These are phyloP conservation scores for Spizellomyces sp. DNA, from an alignment of 192 early-diverging fungal species.

Conservation along the genomic window DNA sequence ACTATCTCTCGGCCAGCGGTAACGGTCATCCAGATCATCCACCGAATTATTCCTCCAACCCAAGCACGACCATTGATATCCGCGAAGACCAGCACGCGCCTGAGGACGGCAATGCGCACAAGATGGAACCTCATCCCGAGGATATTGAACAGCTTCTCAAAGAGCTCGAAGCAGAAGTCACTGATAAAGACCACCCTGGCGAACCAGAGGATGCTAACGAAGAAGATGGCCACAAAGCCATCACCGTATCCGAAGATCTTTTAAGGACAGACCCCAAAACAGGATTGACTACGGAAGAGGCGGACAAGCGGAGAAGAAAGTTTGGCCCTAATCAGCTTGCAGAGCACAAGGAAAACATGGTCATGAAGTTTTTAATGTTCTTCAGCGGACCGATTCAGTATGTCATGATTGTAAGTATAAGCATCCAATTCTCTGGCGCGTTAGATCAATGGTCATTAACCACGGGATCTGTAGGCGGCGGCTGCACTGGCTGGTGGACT, in stretches of 20 bases:
- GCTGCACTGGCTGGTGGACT: slow-evolving; percentile 21
- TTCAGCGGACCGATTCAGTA: slow-evolving; percentile 46
- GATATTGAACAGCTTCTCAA: too few species aligned
- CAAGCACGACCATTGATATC: too few species aligned
- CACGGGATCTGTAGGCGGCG: slow-evolving; percentile 1
- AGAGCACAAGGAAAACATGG: slow-evolving; percentile 57
- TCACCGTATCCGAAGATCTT: slow-evolving; percentile 18
- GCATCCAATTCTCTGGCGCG: neutral
- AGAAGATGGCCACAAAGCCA: neutral
- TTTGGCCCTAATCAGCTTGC: slow-evolving; percentile 17
- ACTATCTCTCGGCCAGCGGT: too few species aligned
- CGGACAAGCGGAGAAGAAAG: slow-evolving; percentile 14
- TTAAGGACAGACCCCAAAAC: slow-evolving; percentile 10
- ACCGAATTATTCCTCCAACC: too few species aligned
- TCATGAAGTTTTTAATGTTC: slow-evolving; percentile 80
- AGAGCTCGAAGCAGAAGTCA: neutral
- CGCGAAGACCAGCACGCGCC: too few species aligned
- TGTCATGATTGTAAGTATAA: slow-evolving; percentile 25
- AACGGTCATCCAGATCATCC: too few species aligned
- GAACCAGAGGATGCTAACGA: neutral
- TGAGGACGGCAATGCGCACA: too few species aligned
- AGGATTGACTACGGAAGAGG: slow-evolving; percentile 19
- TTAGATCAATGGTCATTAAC: too few species aligned
- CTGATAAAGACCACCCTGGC: neutral
- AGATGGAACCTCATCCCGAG: too few species aligned